These are phyloP conservation scores for Sanghuangporus weigelae DNA, from an alignment of 1,284 basidiomycete species.

Conservation along the genomic window DNA sequence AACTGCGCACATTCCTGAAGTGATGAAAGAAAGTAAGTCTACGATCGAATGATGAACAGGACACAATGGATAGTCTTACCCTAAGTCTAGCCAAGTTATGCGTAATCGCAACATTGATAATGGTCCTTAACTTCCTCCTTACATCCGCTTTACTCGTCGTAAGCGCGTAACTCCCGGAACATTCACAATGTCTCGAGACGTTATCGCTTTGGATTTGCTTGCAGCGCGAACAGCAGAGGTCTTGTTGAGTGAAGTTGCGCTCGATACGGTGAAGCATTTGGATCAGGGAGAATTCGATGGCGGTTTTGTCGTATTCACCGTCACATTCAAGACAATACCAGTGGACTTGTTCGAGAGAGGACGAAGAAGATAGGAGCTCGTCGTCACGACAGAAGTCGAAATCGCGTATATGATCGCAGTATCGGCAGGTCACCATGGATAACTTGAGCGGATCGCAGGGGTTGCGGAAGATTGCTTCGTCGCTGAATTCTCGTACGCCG, in stretches of 20 bases:
- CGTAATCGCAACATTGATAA: slow-evolving; percentile 75
- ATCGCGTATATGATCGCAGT: slow-evolving; percentile 86
- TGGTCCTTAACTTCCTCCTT: slow-evolving; percentile 66
- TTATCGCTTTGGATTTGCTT: slow-evolving; percentile 86
- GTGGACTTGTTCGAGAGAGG: slow-evolving; percentile 37
- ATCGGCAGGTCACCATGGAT: slow-evolving; percentile 83
- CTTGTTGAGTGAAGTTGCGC: slow-evolving; percentile 82
- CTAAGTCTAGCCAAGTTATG: slow-evolving; percentile 63
- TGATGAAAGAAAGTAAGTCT: background rate
- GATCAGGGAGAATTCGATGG: slow-evolving; percentile 86
- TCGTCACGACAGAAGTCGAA: slow-evolving; percentile 96
- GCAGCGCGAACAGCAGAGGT: slow-evolving; percentile 85
- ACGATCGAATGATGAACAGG: slow-evolving; percentile 1
- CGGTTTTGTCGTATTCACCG: slow-evolving; percentile 82
- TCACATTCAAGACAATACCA: slow-evolving; percentile 72
- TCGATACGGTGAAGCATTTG: slow-evolving; percentile 71
- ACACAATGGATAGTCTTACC: slow-evolving; percentile 37
- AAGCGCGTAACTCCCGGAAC: slow-evolving; percentile 80
- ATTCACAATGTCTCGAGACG: slow-evolving; percentile 80
- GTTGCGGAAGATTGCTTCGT: slow-evolving; percentile 81
- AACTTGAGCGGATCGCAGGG: slow-evolving; percentile 91
- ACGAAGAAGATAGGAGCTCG: slow-evolving; percentile 63
- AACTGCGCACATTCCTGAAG: slow-evolving; percentile 22
- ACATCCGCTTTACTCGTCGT: slow-evolving; percentile 68
- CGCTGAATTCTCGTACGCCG: slow-evolving; percentile 83